phyloP scores from a whole-genome alignment of 2,329 filamentous ascomycete genomes.

The Madurella mycetomatis region DNA sequence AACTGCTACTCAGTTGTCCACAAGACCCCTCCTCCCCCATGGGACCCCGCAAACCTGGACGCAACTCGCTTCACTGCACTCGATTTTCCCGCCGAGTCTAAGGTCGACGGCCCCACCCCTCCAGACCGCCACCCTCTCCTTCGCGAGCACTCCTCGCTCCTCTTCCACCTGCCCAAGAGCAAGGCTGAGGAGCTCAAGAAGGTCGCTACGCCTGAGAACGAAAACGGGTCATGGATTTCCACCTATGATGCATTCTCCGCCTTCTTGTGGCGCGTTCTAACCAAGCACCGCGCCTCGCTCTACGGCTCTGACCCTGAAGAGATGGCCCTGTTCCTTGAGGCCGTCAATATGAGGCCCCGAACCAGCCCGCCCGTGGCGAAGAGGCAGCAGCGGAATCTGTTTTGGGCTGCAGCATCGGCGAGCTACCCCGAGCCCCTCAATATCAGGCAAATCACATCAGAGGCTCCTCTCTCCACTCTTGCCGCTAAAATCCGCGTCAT shows the following conservation, averaged over 20 bases:
- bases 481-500: conserved; percentile 36
- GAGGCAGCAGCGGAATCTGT: conserved; percentile 36
- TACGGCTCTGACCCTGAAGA: conserved; percentile 30
- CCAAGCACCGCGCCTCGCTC: conserved; percentile 32
- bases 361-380: conserved; percentile 30
- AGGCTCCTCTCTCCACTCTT: conserved; percentile 33
- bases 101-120: conserved; percentile 30
- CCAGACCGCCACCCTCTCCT: conserved; percentile 28
- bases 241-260: conserved; percentile 44
- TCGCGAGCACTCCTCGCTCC: conserved; percentile 24
- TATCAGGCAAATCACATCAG: conserved; percentile 22
- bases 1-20: conserved; percentile 36
- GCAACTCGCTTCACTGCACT: conserved; percentile 30
- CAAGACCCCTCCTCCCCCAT: conserved; percentile 30
- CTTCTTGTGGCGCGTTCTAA: conserved; percentile 38
- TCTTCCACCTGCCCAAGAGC: conserved; percentile 43
- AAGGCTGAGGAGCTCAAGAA: conserved; percentile 39
- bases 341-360: conserved; percentile 37
- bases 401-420: conserved; percentile 28
- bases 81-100: conserved; percentile 26
- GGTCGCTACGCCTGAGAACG: conserved; percentile 32
- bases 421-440: conserved; percentile 29
- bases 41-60: conserved; percentile 35
- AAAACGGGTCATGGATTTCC: conserved; percentile 36
- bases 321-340: conserved; percentile 29